Evolutionary conservation across 805 yeast genomes (phyloP).

Genomic region (Komagataella kurtzmanii): DNA sequence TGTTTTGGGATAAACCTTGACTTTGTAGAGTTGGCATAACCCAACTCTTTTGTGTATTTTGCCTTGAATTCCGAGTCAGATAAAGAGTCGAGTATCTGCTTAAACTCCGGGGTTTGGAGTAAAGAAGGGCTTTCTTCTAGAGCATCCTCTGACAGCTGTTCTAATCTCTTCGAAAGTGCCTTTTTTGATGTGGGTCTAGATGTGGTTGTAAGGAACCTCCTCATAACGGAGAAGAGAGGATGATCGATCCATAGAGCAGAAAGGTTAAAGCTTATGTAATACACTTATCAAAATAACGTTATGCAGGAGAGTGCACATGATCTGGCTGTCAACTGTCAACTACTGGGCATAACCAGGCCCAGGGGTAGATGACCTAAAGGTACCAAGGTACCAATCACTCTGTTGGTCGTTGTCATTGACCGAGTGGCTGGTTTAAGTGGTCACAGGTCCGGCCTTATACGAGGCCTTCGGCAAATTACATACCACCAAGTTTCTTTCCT

Average conservation of each 20-base stretch:
- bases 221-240: neutral
- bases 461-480: no score
- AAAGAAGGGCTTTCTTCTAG: slow-evolving; percentile 12
- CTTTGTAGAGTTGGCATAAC: slow-evolving; percentile 25
- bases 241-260: neutral
- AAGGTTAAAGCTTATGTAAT: neutral
- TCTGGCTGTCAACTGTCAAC: no score
- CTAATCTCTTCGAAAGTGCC: slow-evolving; percentile 20
- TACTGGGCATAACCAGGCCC: no score
- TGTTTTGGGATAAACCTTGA: slow-evolving; percentile 31
- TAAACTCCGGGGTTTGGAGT: slow-evolving; percentile 1
- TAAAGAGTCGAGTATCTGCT: neutral
- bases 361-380: no score
- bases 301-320: no score
- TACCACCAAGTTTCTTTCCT: no score
- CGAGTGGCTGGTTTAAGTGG: no score
- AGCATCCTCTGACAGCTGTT: slow-evolving; percentile 29
- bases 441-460: no score
- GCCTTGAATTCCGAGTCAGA: slow-evolving; percentile 1
- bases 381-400: no score
- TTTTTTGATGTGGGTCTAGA: neutral
- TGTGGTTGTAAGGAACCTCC: neutral
- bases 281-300: neutral
- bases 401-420: no score
- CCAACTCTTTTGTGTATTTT: slow-evolving; percentile 21